These are phyloP conservation scores for Hydnomerulius pinastri DNA, from an alignment of 768 basidiomycete genomes.

Conservation along the genomic window DNA sequence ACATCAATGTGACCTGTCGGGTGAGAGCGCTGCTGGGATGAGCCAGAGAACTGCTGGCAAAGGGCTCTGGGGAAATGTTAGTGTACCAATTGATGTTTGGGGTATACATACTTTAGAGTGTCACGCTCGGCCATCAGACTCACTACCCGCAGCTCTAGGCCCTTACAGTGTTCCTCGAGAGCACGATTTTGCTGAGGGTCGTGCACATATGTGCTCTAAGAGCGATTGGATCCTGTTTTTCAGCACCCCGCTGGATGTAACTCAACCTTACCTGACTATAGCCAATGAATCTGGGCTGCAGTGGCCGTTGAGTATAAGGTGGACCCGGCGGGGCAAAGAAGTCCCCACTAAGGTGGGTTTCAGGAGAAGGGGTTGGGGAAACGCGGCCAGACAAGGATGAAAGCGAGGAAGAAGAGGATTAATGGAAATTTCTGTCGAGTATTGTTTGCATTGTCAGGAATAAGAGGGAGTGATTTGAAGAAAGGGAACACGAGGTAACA, in stretches of 20 bases:
- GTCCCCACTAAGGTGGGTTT: neutral
- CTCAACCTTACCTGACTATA: neutral
- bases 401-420: neutral
- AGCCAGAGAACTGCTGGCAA: neutral
- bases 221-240: neutral
- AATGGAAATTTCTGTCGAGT: too few species aligned
- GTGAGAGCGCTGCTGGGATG: neutral
- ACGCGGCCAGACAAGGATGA: neutral
- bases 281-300: neutral
- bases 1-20: too few species aligned
- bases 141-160: neutral
- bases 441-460: neutral
- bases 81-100: neutral
- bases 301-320: too few species aligned
- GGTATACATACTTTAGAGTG: neutral
- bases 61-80: neutral
- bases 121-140: neutral
- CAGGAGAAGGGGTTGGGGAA: neutral
- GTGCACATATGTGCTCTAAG: conserved; percentile 9
- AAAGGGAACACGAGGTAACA: too few species aligned
- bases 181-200: neutral
- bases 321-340: neutral
- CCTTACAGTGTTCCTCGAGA: neutral
- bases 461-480: too few species aligned
- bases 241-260: neutral